phyloP scores from a whole-genome alignment of 768 basidiomycete genomes.

The Trametes gibbosa region DNA sequence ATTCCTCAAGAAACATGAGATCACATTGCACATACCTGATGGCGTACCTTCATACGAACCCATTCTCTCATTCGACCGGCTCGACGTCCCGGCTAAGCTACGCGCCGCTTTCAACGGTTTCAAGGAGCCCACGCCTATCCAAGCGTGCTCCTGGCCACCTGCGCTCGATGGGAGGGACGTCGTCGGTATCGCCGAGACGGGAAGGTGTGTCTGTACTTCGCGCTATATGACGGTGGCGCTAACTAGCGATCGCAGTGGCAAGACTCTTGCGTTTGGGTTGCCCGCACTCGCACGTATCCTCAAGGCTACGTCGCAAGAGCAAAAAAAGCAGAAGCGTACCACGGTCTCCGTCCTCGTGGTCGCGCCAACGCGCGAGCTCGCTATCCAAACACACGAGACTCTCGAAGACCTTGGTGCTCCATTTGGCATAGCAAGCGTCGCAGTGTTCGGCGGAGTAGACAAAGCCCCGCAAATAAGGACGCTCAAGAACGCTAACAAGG shows the following conservation, averaged over 20 bases:
- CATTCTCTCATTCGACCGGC: constrained; percentile 69
- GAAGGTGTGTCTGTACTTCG: constrained; percentile 47
- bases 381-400: constrained; percentile 90
- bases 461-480: constrained; percentile 79
- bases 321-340: constrained; percentile 29
- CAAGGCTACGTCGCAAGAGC: constrained; percentile 32
- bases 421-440: constrained; percentile 77
- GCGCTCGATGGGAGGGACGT: constrained; percentile 81
- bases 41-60: constrained; percentile 53
- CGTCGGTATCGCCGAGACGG: constrained; percentile 95
- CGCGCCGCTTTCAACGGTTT: constrained; percentile 65
- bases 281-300: constrained; percentile 78
- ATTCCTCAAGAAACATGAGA: constrained; percentile 69
- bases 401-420: constrained; percentile 70
- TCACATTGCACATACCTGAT: constrained; percentile 63
- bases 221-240: background rate
- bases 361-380: constrained; percentile 94
- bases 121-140: constrained; percentile 90
- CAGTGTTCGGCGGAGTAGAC: constrained; percentile 92
- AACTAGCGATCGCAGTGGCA: constrained; percentile 56
- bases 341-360: constrained; percentile 59
- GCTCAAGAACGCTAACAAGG: constrained; percentile 53
- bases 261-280: constrained; percentile 94
- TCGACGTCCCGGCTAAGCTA: constrained; percentile 64
- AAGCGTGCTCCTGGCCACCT: constrained; percentile 93